Conservation (phyloP, 2,329 filamentous ascomycete genomes). For the Penicillium oxalicum region DNA sequence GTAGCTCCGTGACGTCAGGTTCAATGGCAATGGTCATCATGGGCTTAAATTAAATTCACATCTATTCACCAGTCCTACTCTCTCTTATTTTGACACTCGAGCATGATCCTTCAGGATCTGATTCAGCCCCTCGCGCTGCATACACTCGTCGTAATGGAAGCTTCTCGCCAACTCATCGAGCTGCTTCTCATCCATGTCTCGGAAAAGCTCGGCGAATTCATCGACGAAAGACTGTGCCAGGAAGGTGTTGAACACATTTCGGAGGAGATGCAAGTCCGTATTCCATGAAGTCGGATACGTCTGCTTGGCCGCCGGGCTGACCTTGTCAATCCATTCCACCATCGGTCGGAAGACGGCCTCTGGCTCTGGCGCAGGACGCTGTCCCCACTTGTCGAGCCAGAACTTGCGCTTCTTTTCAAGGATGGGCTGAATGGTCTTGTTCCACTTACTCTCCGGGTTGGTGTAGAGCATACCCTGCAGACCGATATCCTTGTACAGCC, state of each 20-base stretch:
- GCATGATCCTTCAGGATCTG: conserved; percentile 46
- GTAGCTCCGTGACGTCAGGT: too few relatives aligned
- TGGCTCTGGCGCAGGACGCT: conserved; percentile 37
- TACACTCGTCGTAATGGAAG: conserved; percentile 52
- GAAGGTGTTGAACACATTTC: conserved; percentile 44
- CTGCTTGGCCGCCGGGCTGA: conserved; percentile 37
- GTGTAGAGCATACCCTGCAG: conserved; percentile 53
- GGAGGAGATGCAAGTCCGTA: conserved; percentile 46
- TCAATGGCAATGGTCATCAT: too few relatives aligned
- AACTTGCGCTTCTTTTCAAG: conserved; percentile 51
- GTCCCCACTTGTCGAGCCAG: conserved; percentile 53
- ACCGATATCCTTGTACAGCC: conserved; percentile 55
- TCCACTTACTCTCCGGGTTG: conserved; percentile 44
- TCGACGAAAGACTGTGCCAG: conserved; percentile 48
- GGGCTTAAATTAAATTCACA: too few relatives aligned
- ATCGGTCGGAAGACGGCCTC: conserved; percentile 42
- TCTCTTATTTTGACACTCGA: conserved; percentile 3
- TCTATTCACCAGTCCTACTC: too few relatives aligned
- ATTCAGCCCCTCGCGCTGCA: conserved; percentile 49
- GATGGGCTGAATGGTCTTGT: conserved; percentile 47
- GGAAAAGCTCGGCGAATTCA: conserved; percentile 53
- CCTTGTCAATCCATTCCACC: conserved; percentile 41
- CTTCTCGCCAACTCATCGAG: conserved; percentile 50
- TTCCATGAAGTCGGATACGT: conserved; percentile 48
- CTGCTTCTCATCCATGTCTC: conserved; percentile 46